Conservation (phyloP, 2,329 filamentous ascomycete species). For the Fusarium brevicatenulatum region DNA sequence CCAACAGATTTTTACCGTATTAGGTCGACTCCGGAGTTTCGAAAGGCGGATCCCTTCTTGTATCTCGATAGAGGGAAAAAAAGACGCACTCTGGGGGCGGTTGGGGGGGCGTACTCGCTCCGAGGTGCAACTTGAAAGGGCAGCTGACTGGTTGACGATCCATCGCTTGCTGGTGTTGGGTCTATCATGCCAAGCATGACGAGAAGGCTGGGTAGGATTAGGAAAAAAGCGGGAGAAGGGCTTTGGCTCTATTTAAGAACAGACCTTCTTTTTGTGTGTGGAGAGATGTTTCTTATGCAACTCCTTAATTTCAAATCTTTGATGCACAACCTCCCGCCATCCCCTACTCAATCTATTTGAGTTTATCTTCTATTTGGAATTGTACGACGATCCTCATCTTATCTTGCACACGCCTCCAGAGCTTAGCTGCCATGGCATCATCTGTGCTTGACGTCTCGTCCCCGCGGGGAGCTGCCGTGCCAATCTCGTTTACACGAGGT, state of each 20-base stretch:
- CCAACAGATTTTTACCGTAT: background rate
- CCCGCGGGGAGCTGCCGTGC: constrained; percentile 15
- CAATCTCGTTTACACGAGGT: constrained; percentile 37
- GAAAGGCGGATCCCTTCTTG: constrained; percentile 2
- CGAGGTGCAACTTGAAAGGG: constrained; percentile 11
- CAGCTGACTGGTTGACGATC: constrained; percentile 24
- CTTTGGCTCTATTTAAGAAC: constrained; percentile 28
- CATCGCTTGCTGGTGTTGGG: constrained; percentile 3
- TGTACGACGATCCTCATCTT: constrained; percentile 32
- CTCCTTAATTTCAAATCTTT: constrained; percentile 33
- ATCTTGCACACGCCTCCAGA: constrained; percentile 7
- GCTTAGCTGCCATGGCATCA: constrained; percentile 20
- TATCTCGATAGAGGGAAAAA: constrained; percentile 27
- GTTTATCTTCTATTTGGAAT: constrained; percentile 13
- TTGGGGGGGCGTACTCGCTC: background rate
- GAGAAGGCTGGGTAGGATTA: constrained; percentile 23
- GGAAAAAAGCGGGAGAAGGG: constrained; percentile 4
- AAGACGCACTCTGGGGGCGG: constrained; percentile 24
- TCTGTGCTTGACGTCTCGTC: background rate
- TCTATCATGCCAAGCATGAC: constrained; percentile 28
- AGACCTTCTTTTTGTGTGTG: constrained; percentile 22
- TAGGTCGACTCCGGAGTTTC: background rate
- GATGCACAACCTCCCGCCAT: constrained; percentile 5
- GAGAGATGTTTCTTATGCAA: constrained; percentile 14
- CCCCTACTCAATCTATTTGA: constrained; percentile 14